Percentiles rank a stretch among this genome's conserved stretches.
Evolutionary conservation across 306 rosid genomes (phyloP).

Genomic region (Dalbergia oliveri): DNA sequence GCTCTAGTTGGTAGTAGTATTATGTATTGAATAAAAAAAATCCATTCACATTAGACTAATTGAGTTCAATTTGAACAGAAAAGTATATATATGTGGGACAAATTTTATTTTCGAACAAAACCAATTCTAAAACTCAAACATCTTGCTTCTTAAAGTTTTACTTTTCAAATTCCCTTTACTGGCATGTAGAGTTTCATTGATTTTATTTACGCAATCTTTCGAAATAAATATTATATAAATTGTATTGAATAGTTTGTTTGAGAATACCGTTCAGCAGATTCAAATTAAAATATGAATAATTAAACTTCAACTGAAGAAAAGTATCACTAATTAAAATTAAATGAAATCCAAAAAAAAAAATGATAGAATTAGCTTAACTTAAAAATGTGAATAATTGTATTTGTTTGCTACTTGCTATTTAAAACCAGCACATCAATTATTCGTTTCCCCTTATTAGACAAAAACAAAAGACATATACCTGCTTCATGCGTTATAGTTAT

Average conservation of each 20-base stretch:
- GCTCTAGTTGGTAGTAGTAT: too few relatives aligned
- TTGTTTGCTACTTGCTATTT: slow-evolving; percentile 27
- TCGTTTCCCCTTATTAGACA: slow-evolving; percentile 27
- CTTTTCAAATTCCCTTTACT: background rate
- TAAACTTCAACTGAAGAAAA: background rate
- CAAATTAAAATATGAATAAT: background rate
- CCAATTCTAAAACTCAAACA: background rate
- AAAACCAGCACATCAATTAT: background rate
- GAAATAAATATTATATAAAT: background rate
- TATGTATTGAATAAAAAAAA: too few relatives aligned
- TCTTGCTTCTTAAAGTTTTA: background rate
- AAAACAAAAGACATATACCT: slow-evolving; percentile 41
- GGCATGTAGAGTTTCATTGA: background rate
- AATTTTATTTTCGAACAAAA: background rate
- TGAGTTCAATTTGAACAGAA: background rate
- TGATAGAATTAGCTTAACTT: background rate
- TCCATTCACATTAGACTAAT: background rate
- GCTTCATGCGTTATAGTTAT: slow-evolving; percentile 30
- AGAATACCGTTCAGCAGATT: background rate
- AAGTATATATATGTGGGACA: background rate
- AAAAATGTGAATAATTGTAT: background rate
- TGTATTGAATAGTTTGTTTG: background rate
- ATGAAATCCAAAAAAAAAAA: background rate
- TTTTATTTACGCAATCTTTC: background rate
- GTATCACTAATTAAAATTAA: background rate